Conservation (phyloP, 1,139 yeast species). For the Diutina scorzettiae region DNA sequence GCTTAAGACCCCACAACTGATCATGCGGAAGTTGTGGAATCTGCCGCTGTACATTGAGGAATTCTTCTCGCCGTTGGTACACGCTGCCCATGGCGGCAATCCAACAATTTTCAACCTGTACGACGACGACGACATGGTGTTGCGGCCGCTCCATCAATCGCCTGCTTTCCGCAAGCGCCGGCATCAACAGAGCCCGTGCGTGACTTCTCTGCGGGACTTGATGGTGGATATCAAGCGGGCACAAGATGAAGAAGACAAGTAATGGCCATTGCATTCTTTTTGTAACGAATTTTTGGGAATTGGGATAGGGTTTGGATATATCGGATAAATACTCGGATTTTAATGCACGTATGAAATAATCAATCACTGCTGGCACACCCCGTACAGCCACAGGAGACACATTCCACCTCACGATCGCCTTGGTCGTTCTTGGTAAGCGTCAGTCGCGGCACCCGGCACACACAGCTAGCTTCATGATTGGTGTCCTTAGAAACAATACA, state of each 20-base stretch:
- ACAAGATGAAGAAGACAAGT: constrained; percentile 2
- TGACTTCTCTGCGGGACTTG: neutral
- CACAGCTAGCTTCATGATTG: constrained; percentile 59
- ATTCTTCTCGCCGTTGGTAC: constrained; percentile 44
- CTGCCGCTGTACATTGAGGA: constrained; percentile 60
- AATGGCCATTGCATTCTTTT: neutral
- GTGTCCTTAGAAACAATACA: constrained; percentile 63
- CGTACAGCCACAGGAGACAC: constrained; percentile 80
- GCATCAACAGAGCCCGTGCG: neutral
- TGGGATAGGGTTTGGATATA: neutral
- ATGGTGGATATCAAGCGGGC: constrained; percentile 4
- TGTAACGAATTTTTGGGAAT: neutral
- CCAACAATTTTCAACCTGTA: constrained; percentile 19
- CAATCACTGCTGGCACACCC: constrained; percentile 83
- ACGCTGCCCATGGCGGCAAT: constrained; percentile 2
- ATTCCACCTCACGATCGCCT: constrained; percentile 26
- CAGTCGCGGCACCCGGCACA: constrained; percentile 70
- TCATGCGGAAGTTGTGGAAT: constrained; percentile 42
- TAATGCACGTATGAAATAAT: neutral
- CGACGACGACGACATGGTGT: constrained; percentile 48
- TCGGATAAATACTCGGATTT: neutral
- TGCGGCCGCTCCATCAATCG: constrained; percentile 13
- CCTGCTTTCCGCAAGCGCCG: neutral
- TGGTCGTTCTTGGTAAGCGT: constrained; percentile 25
- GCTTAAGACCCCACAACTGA: constrained; percentile 32